Base-by-base conservation (phyloP, 1,139 yeast genomes). In the Candida sp. region DNA sequence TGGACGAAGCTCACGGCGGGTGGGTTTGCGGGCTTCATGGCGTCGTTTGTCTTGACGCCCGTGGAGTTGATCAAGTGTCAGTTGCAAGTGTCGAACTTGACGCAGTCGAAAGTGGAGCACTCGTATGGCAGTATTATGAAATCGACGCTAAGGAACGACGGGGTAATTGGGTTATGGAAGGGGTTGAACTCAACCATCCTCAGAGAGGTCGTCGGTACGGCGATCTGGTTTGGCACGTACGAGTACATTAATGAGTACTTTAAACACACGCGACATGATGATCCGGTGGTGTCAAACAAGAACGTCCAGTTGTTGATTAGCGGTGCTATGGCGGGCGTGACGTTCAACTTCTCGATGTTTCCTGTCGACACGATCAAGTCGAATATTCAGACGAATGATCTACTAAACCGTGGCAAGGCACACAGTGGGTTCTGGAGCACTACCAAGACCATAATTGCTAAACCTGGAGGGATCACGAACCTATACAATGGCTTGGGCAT, bases 311-410 rank as follows among this genome's bases (percentile, higher is more conserved):
- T 86, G 28, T 72, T 93, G 61, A 52, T 79, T 1, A 85, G 96
- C 54, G 98, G 99, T 48, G 97, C 97, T 0, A 67, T 81, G 50
- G 97, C 98, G 0, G 99, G 98, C 28, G 70, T 91, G 3, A 77
- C 86, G 12, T 93, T 91, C 68, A 92, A 93, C 63, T 74, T 88
- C 9, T 81, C 90, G 7, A 77, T 90, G 52, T 93, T 87, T 67
- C 99, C 99, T 0, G 88, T 92, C 0, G 99, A 94, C 65, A 92
- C 98, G 1, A 81, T 93, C 54, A 93, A 93, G 68, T 86, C 94
- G 5, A 84, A 90, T 49, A 87, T 93, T 73, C 99, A 93, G 69
- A 92, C 97, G 0, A 73, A 77, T 51, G 69, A 68, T 51, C 58
- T 70, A 44, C 56, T 67, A 42, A 56, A 62, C 46, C 50, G 54